Base-by-base conservation (phyloP, 2,329 filamentous ascomycete genomes). In the Helicocarpus griseus region DNA sequence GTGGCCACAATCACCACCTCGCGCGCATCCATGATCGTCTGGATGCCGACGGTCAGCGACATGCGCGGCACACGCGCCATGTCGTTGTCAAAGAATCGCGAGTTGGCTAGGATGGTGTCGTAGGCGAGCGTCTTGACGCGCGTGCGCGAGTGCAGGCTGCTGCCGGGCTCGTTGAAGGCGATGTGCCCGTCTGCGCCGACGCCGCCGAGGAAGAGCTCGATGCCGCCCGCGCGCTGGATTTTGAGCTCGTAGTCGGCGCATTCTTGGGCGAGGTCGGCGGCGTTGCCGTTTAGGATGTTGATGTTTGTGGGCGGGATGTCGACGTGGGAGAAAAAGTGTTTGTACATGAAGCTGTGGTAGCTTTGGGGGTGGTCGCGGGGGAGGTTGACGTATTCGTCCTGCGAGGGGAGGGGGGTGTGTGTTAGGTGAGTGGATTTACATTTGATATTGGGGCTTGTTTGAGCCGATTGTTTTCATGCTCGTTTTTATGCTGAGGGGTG, bases 341-440 rank as follows among this genome's bases (percentile, higher is more conserved):
- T 87, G 79, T 89, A 94, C 88, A 94, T 93, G 75, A 93, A 94
- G 58, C 83, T 87, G 73, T 94, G 88, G 71, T 94, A 94, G 62
- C 84, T 89, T 67, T 93, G 83, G 11, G 87, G 83, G 66, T 94
- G 87, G 61, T 90, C 86, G 62, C 86, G 82, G 31, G 87, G 84
- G 56, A 94, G 79, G 52, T 85, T 86, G 58, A 93, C 86, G 63
- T 94, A 94, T 72, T 94, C 88, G 70, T 94, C 88, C 82, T 86
- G 58, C 28, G 17, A 6, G 29, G 17, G 8, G 19, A 13, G 19
- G 38, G 46, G 43, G 45, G 38, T 33, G 33, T 48, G 19, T 45
- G 31, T 40, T 40, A 17, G 28, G 45, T 50, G 39, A n/a, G n/a
- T n/a, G n/a, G n/a, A n/a, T n/a, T n/a, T n/a, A n/a, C n/a, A n/a